These are phyloP conservation scores for Coniferiporia weirii DNA, from an alignment of 1,284 basidiomycete genomes.

Conservation along the genomic window DNA sequence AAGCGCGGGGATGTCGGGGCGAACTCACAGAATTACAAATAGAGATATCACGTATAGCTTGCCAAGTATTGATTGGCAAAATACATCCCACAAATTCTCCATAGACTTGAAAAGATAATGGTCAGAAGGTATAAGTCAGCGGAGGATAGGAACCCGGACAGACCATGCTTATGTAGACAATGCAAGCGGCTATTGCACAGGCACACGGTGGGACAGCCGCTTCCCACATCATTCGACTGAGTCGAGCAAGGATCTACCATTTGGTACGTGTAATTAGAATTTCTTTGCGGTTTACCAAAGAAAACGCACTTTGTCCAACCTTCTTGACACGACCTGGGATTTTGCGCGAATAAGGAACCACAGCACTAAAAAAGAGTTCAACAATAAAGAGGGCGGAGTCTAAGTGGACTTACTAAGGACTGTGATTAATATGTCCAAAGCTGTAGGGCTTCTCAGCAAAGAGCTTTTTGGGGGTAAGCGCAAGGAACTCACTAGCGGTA, in stretches of 20 bases:
- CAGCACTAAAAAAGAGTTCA: conserved; percentile 21
- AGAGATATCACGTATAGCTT: conserved; percentile 32
- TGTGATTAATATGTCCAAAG: conserved; percentile 26
- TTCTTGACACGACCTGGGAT: conserved; percentile 24
- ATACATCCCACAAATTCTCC: conserved; percentile 28
- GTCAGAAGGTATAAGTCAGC: not conserved
- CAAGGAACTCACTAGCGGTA: conserved; percentile 23
- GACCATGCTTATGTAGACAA: conserved; percentile 26
- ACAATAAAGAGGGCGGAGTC: not conserved
- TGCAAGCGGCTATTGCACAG: conserved; percentile 27
- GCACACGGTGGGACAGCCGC: conserved; percentile 28
- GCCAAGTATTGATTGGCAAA: conserved; percentile 29
- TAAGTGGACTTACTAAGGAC: conserved; percentile 22
- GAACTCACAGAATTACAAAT: conserved; percentile 27
- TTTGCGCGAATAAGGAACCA: conserved; percentile 27
- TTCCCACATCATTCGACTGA: conserved; percentile 29
- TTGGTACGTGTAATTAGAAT: not conserved
- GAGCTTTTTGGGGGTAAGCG: not conserved
- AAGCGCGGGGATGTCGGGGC: not conserved
- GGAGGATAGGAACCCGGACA: not conserved
- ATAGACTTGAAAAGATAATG: conserved; percentile 20
- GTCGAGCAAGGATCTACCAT: conserved; percentile 23
- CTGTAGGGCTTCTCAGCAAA: conserved; percentile 13
- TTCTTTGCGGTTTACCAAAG: not conserved
- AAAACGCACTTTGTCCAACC: conserved; percentile 25